Evolutionary conservation across 2,329 filamentous ascomycete species (phyloP).

Genomic region (Hymenoscyphus occultus): DNA sequence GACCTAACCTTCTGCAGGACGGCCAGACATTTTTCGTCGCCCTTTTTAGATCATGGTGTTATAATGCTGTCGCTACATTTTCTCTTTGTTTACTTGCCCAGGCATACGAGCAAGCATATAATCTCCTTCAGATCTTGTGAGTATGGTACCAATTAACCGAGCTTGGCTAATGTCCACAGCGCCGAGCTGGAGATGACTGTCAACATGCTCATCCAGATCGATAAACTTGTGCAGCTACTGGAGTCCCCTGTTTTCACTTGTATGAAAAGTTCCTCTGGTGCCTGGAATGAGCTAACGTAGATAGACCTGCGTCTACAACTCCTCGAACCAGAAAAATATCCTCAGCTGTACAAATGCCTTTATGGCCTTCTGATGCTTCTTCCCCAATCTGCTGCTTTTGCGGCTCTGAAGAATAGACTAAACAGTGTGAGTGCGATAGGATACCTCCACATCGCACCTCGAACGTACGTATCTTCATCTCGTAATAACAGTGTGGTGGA

Average conservation of each 20-base stretch:
- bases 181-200: constrained; percentile 98
- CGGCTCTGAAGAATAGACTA: constrained; percentile 89
- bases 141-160: not conserved
- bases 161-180: constrained; percentile 47
- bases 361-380: constrained; percentile 97
- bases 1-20: constrained; percentile 53
- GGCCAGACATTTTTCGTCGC: constrained; percentile 94
- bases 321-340: constrained; percentile 90
- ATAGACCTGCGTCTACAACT: constrained; percentile 89
- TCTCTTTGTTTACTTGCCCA: constrained; percentile 93
- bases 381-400: constrained; percentile 97
- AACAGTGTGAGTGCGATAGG: constrained; percentile 98
- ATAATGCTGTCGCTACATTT: constrained; percentile 97
- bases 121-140: constrained; percentile 91
- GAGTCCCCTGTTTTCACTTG: constrained; percentile 98
- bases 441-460: constrained; percentile 78
- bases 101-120: constrained; percentile 96
- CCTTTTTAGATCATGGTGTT: constrained; percentile 95
- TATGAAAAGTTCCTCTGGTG: constrained; percentile 44
- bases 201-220: constrained; percentile 97
- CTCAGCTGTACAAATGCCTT: constrained; percentile 94
- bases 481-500: constrained; percentile 37
- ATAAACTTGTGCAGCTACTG: constrained; percentile 93
- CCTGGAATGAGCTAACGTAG: constrained; percentile 20
- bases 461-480: constrained; percentile 62